These are phyloP conservation scores for Chaetomiaceae sp. DNA, from an alignment of 2,329 filamentous ascomycete genomes.

Conservation along the genomic window DNA sequence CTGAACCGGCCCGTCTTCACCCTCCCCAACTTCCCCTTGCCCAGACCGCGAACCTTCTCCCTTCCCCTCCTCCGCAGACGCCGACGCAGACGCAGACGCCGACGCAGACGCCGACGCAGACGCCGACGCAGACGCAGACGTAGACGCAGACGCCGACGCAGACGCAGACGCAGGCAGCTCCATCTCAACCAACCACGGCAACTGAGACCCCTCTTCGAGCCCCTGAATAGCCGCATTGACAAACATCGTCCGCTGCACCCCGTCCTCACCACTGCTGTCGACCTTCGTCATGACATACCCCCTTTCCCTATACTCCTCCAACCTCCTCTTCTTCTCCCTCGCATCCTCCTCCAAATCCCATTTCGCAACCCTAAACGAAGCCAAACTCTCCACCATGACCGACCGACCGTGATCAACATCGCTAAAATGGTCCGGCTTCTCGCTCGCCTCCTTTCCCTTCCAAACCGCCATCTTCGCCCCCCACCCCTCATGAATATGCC, in stretches of 20 bases:
- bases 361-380: neutral
- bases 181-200: neutral
- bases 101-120: neutral
- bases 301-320: neutral
- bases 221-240: neutral
- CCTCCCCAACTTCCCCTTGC: too few relatives aligned
- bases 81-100: too few relatives aligned
- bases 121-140: neutral
- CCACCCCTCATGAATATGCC: slow-evolving; percentile 1
- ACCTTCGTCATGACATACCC: too few relatives aligned
- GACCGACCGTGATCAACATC: neutral
- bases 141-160: too few relatives aligned
- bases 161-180: neutral
- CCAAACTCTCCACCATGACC: neutral
- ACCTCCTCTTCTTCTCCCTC: neutral
- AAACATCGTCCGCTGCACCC: neutral
- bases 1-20: too few relatives aligned
- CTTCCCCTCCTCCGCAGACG: too few relatives aligned
- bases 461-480: neutral
- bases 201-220: neutral
- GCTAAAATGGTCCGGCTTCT: neutral
- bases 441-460: neutral
- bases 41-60: too few relatives aligned
- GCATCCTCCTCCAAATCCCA: neutral
- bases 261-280: neutral